These are phyloP conservation scores for Amphibolis antarctica DNA, from an alignment of 106 monocot species.

Conservation along the genomic window DNA sequence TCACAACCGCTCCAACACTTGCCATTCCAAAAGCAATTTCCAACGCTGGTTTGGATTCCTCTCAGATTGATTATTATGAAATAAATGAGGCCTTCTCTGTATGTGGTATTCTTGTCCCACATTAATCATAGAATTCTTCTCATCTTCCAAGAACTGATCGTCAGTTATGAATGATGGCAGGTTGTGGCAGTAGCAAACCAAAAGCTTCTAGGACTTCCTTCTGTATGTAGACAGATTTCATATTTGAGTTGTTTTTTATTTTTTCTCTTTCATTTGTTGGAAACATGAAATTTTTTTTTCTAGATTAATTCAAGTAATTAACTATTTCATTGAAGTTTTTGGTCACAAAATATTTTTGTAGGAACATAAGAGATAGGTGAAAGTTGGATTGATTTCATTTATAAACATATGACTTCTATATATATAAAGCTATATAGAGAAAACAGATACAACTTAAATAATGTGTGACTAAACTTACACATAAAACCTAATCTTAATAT, in stretches of 20 bases:
- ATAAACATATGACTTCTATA: too few species aligned
- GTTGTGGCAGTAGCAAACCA: slow-evolving; percentile 95
- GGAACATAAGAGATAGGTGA: too few species aligned
- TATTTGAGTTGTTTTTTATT: neutral
- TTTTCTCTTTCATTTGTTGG: neutral
- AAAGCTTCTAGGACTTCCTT: slow-evolving; percentile 84
- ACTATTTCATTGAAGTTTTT: too few species aligned
- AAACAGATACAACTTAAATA: too few species aligned
- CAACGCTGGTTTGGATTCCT: slow-evolving; percentile 71
- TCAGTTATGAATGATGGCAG: slow-evolving; percentile 26
- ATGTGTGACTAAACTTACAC: too few species aligned
- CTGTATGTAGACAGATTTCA: slow-evolving; percentile 31
- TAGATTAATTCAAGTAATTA: too few species aligned
- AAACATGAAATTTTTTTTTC: too few species aligned
- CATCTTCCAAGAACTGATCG: neutral
- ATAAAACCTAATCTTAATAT: too few species aligned
- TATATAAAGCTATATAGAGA: too few species aligned
- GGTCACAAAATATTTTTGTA: too few species aligned
- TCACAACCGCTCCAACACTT: slow-evolving; percentile 84
- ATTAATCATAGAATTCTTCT: neutral
- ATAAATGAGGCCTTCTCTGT: slow-evolving; percentile 99
- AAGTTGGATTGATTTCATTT: too few species aligned
- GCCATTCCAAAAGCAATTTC: slow-evolving; percentile 92
- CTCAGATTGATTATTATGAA: slow-evolving; percentile 94
- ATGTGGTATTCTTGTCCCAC: slow-evolving; percentile 8